Evolutionary conservation across 2,329 filamentous ascomycete genomes (phyloP).

Genomic region (Epichloe bromicola): DNA sequence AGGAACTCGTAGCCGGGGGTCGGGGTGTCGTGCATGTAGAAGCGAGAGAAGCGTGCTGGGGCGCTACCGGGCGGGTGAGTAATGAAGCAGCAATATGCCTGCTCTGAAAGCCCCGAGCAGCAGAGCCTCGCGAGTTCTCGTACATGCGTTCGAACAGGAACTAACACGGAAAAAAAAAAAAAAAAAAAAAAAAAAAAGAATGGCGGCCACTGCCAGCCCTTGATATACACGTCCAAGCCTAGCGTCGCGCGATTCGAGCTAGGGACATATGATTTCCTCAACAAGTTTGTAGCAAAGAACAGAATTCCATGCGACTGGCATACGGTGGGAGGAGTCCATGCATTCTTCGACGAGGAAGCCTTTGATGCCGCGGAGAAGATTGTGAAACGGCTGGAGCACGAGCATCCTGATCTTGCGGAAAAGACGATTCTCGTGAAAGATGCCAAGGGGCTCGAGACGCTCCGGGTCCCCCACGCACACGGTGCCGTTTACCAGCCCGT

Average conservation of each 20-base stretch:
- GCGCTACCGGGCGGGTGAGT: slow-evolving; percentile 67
- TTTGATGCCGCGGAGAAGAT: slow-evolving; percentile 37
- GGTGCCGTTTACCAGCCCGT: slow-evolving; percentile 52
- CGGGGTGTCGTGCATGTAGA: slow-evolving; percentile 59
- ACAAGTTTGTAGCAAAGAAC: slow-evolving; percentile 41
- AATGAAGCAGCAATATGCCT: background rate
- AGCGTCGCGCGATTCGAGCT: slow-evolving; percentile 61
- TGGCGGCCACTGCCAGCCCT: slow-evolving; percentile 63
- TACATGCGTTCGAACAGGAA: no score
- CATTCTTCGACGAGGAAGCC: slow-evolving; percentile 42
- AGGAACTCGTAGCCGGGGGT: slow-evolving; percentile 41
- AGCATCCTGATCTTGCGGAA: slow-evolving; percentile 43
- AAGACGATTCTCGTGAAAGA: slow-evolving; percentile 28
- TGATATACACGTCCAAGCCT: slow-evolving; percentile 47
- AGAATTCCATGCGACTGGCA: slow-evolving; percentile 59
- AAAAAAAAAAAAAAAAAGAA: slow-evolving; percentile 30
- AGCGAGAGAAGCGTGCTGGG: slow-evolving; percentile 68
- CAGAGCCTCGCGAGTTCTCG: no score
- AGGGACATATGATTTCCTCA: slow-evolving; percentile 49
- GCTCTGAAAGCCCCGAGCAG: background rate
- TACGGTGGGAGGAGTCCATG: slow-evolving; percentile 48
- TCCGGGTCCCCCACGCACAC: slow-evolving; percentile 40
- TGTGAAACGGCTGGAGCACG: slow-evolving; percentile 34
- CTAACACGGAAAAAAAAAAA: background rate
- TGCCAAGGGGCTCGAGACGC: slow-evolving; percentile 29